Conservation (phyloP, 1,284 basidiomycete genomes). For the Ceratobasidium sp. region DNA sequence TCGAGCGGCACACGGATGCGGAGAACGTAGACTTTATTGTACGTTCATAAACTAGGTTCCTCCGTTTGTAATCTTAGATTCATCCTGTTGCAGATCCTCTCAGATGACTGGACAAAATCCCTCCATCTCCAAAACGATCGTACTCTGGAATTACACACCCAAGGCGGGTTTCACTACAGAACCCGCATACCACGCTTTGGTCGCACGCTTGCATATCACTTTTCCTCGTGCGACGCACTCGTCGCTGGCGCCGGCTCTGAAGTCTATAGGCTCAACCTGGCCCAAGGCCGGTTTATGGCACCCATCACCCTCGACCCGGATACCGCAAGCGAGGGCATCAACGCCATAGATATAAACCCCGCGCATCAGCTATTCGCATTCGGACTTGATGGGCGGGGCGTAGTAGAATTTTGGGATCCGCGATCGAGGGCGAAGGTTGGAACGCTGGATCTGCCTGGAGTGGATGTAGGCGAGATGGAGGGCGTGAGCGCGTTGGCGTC, state of each 20-base stretch:
- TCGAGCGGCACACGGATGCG: slow-evolving; percentile 94
- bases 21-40: slow-evolving; percentile 99
- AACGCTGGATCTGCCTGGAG: slow-evolving; percentile 76
- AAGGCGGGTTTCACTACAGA: slow-evolving; percentile 91
- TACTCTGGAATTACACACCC: slow-evolving; percentile 94
- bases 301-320: slow-evolving; percentile 74
- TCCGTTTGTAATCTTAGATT: slow-evolving; percentile 36
- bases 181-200: slow-evolving; percentile 96
- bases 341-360: slow-evolving; percentile 92
- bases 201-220: slow-evolving; percentile 90
- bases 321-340: slow-evolving; percentile 74
- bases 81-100: slow-evolving; percentile 75
- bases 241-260: slow-evolving; percentile 83
- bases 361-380: slow-evolving; percentile 92
- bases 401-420: slow-evolving; percentile 97
- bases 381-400: slow-evolving; percentile 81
- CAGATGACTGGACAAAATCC: slow-evolving; percentile 99
- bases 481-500: slow-evolving; percentile 85
- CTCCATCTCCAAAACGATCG: slow-evolving; percentile 96
- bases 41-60: slow-evolving; percentile 64
- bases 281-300: slow-evolving; percentile 92
- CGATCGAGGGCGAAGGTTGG: slow-evolving; percentile 85
- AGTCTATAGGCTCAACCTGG: slow-evolving; percentile 93
- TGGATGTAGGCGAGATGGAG: slow-evolving; percentile 56
- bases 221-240: slow-evolving; percentile 83